Conservation (phyloP, 2,329 filamentous ascomycete genomes). For the Penicillium expansum region DNA sequence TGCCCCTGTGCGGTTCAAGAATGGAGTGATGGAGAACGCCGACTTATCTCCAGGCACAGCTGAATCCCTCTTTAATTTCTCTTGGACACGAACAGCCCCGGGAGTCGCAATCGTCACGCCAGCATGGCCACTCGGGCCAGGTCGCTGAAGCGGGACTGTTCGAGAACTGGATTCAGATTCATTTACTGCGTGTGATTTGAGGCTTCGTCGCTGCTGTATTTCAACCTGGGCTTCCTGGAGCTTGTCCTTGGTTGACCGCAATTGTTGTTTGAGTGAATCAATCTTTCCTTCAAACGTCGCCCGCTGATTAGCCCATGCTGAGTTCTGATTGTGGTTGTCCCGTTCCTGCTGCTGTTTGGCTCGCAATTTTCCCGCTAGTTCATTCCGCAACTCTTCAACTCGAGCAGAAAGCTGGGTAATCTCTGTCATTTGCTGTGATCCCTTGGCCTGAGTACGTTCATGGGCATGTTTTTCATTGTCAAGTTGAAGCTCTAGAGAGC, state of each 20-base stretch:
- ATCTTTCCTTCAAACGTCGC: slow-evolving; percentile 68
- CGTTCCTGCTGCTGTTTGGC: slow-evolving; percentile 50
- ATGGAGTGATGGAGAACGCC: slow-evolving; percentile 89
- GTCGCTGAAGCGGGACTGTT: slow-evolving; percentile 37
- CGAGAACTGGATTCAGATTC: slow-evolving; percentile 38
- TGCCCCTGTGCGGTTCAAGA: slow-evolving; percentile 72
- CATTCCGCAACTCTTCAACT: slow-evolving; percentile 49
- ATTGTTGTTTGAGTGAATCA: slow-evolving; percentile 65
- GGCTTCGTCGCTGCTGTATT: slow-evolving; percentile 44
- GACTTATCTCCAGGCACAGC: slow-evolving; percentile 78
- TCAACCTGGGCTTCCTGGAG: slow-evolving; percentile 63
- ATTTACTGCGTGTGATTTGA: slow-evolving; percentile 27
- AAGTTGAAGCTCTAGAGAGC: slow-evolving; percentile 73
- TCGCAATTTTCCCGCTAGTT: slow-evolving; percentile 52
- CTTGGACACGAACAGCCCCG: slow-evolving; percentile 48
- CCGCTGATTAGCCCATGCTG: slow-evolving; percentile 61
- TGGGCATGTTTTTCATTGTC: slow-evolving; percentile 75
- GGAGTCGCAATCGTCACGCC: slow-evolving; percentile 53
- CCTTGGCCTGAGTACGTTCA: slow-evolving; percentile 53
- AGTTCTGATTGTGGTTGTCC: slow-evolving; percentile 54
- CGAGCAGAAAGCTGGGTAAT: slow-evolving; percentile 41
- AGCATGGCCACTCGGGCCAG: slow-evolving; percentile 32
- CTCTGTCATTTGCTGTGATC: slow-evolving; percentile 39
- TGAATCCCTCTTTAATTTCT: slow-evolving; percentile 58
- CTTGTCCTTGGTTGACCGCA: slow-evolving; percentile 68